These are phyloP conservation scores for Pseudevernia furfuracea DNA, from an alignment of 495 filamentous ascomycete species.

Conservation along the genomic window DNA sequence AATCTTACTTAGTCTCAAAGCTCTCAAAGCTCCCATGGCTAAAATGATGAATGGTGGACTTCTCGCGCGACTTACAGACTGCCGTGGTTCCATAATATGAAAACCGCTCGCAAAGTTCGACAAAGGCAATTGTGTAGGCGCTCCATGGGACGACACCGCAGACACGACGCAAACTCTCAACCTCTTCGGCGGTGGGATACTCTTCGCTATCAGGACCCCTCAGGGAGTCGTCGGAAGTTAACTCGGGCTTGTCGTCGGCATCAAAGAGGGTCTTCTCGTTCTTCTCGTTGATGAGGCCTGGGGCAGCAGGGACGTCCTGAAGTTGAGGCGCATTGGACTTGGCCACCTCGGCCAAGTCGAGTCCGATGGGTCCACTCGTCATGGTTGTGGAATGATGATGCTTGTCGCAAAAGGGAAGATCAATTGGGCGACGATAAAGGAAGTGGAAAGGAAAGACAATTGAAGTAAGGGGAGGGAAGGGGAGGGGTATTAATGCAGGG, in stretches of 20 bases:
- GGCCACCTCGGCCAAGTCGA: constrained; percentile 17
- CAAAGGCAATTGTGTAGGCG: constrained; percentile 52
- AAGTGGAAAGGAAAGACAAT: not conserved
- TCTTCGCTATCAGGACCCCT: constrained; percentile 8
- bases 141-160: constrained; percentile 41
- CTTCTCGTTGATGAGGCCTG: constrained; percentile 11
- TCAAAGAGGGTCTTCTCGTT: constrained; percentile 8
- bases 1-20: not conserved
- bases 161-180: constrained; percentile 41
- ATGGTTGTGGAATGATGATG: constrained; percentile 4
- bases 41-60: not conserved
- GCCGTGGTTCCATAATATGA: constrained; percentile 48
- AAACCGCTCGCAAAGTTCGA: constrained; percentile 61
- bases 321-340: constrained; percentile 18
- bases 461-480: not conserved
- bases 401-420: not conserved
- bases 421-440: too few species aligned
- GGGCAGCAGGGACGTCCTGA: constrained; percentile 14
- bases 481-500: constrained; percentile 3
- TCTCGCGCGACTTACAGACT: not conserved
- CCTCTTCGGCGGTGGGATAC: constrained; percentile 42
- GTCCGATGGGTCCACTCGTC: constrained; percentile 15
- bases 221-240: not conserved
- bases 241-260: not conserved
- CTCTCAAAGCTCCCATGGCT: too few species aligned